These are phyloP conservation scores for Phaffia rhodozyma DNA, from an alignment of 1,284 basidiomycete genomes.

Conservation along the genomic window DNA sequence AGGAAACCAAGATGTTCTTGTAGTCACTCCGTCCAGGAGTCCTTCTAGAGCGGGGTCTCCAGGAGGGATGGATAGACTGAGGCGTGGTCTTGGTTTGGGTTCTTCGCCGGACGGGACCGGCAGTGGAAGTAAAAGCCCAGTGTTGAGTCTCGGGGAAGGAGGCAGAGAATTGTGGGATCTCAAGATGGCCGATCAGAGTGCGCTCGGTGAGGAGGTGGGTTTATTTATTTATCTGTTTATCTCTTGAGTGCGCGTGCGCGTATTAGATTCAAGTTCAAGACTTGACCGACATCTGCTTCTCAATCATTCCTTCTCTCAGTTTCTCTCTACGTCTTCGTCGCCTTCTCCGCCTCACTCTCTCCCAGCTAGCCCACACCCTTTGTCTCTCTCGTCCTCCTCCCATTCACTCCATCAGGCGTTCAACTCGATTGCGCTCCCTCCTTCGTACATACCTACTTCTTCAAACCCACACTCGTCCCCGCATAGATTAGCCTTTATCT, in stretches of 20 bases:
- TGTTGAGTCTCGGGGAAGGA: background rate
- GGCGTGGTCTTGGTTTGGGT: background rate
- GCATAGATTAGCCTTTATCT: slow-evolving; percentile 55
- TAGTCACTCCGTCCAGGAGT: slow-evolving; percentile 11
- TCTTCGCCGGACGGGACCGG: background rate
- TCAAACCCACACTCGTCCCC: background rate
- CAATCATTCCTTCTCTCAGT: too few relatives aligned
- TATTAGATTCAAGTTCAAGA: too few relatives aligned
- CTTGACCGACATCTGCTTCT: too few relatives aligned
- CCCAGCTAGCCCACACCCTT: background rate
- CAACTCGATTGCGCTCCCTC: background rate
- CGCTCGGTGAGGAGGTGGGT: background rate
- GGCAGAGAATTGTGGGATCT: background rate
- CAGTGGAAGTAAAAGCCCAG: slow-evolving; percentile 2
- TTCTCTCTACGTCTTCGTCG: background rate
- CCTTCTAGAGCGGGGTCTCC: background rate
- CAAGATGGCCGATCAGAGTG: slow-evolving; percentile 1
- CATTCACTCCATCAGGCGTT: background rate
- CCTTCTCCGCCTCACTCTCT: background rate
- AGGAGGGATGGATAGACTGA: background rate
- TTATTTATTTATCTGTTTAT: too few relatives aligned
- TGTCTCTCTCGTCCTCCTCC: background rate
- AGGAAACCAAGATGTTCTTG: slow-evolving; percentile 10
- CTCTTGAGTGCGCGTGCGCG: too few relatives aligned
- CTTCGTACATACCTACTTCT: background rate